Conservation (phyloP, 352 stramenopile genomes). For the Globisporangium paroecandrum region DNA sequence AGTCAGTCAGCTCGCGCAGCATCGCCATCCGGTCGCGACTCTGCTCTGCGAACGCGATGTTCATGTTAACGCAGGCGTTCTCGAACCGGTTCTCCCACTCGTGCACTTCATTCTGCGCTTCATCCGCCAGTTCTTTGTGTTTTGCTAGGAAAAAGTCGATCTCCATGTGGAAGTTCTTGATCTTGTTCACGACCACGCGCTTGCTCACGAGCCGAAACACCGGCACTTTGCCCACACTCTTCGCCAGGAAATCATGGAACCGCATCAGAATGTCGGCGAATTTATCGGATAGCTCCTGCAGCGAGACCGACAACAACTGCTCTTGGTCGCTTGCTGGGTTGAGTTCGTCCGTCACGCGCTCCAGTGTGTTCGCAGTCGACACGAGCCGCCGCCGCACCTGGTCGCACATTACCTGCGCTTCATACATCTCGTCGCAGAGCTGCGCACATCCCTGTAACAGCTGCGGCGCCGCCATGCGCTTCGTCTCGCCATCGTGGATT, state of each 20-base stretch:
- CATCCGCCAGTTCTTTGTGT: neutral
- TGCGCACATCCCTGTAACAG: neutral
- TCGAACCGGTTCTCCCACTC: conserved; percentile 12
- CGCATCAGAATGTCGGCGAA: neutral
- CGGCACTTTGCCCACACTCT: neutral
- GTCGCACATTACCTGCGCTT: conserved; percentile 14
- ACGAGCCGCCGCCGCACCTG: conserved; percentile 11
- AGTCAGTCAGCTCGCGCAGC: conserved; percentile 8
- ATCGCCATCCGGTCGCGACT: conserved; percentile 15
- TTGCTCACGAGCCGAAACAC: conserved; percentile 11
- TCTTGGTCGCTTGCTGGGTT: neutral
- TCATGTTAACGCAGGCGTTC: conserved; percentile 10
- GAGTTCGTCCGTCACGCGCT: neutral
- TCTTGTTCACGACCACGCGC: conserved; percentile 4
- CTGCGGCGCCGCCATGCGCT: neutral
- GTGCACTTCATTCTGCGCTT: conserved; percentile 10
- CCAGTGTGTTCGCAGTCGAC: neutral
- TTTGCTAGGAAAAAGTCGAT: conserved; percentile 1
- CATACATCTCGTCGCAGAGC: conserved; percentile 8
- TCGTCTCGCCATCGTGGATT: neutral
- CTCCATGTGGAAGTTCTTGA: conserved; percentile 4
- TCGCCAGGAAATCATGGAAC: conserved; percentile 6
- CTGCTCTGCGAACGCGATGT: neutral
- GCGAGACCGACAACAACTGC: too few relatives aligned
- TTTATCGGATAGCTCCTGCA: neutral